phyloP scores from a whole-genome alignment of 805 yeast genomes.

The Starmera dryadoides region DNA sequence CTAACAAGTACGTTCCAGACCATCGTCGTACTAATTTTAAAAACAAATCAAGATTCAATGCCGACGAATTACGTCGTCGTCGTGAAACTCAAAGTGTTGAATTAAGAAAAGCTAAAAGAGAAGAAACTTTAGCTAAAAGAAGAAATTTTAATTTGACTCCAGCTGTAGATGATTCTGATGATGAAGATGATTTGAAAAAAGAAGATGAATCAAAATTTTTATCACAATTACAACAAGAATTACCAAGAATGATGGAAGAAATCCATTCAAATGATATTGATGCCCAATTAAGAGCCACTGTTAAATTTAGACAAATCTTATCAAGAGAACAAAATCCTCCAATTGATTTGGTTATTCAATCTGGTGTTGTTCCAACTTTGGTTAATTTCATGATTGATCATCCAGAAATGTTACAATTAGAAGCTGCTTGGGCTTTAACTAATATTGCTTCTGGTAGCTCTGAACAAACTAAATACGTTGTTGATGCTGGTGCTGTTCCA shows the following conservation, averaged over 20 bases:
- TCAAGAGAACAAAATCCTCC: slow-evolving; percentile 96
- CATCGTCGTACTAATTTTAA: slow-evolving; percentile 95
- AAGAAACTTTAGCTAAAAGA: slow-evolving; percentile 89
- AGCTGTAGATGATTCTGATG: slow-evolving; percentile 46
- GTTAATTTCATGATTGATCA: slow-evolving; percentile 79
- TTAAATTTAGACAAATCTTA: slow-evolving; percentile 86
- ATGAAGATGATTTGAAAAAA: slow-evolving; percentile 26
- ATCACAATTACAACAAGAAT: slow-evolving; percentile 49
- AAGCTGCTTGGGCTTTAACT: slow-evolving; percentile 99
- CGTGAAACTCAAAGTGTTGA: slow-evolving; percentile 97
- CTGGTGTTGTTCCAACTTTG: slow-evolving; percentile 89
- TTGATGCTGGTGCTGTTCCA: slow-evolving; percentile 92
- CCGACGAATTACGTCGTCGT: slow-evolving; percentile 95
- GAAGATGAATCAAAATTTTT: slow-evolving; percentile 35
- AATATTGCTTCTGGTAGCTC: slow-evolving; percentile 94
- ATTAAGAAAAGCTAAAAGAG: slow-evolving; percentile 92
- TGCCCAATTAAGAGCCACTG: slow-evolving; percentile 80
- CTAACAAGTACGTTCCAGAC: slow-evolving; percentile 88
- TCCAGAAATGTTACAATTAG: slow-evolving; percentile 85
- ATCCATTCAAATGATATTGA: slow-evolving; percentile 72
- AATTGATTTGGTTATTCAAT: slow-evolving; percentile 83
- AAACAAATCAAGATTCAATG: slow-evolving; percentile 87
- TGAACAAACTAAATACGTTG: slow-evolving; percentile 84
- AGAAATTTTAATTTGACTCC: slow-evolving; percentile 57
- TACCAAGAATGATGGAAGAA: slow-evolving; percentile 81